A percentile compares a stretch with the other conserved stretches of the same genome.
phyloP scores from a whole-genome alignment of 768 basidiomycete genomes.

The Pleurotus cornucopiae region DNA sequence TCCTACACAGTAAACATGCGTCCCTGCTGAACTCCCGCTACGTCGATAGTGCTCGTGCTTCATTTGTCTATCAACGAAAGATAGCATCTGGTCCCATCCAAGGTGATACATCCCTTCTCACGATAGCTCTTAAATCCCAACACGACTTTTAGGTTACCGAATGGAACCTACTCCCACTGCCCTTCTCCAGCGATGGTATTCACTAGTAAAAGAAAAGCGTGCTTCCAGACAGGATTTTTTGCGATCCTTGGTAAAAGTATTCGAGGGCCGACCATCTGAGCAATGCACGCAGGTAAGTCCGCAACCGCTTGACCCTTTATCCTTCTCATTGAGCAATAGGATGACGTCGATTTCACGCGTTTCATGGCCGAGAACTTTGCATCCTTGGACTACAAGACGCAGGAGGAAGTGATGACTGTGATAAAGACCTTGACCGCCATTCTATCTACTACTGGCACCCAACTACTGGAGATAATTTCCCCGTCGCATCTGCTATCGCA shows the following conservation, averaged over 20 bases:
- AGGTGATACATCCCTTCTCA: conserved; percentile 32
- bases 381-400: conserved; percentile 89
- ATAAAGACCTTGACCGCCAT: conserved; percentile 74
- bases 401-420: conserved; percentile 87
- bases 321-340: conserved; percentile 31
- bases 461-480: conserved; percentile 69
- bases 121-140: not conserved
- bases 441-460: conserved; percentile 77
- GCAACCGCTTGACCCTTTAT: no score
- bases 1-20: conserved; percentile 85
- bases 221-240: conserved; percentile 81
- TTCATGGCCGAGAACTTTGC: conserved; percentile 97
- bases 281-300: conserved; percentile 52
- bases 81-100: conserved; percentile 41
- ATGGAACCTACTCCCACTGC: conserved; percentile 63
- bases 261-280: conserved; percentile 64
- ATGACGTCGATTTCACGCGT: conserved; percentile 80
- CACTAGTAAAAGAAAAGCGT: conserved; percentile 89
- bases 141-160: conserved; percentile 51
- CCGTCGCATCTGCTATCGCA: conserved; percentile 68
- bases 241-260: conserved; percentile 74
- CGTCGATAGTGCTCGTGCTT: conserved; percentile 71
- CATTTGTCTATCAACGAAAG: conserved; percentile 80
- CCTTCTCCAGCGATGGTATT: conserved; percentile 86
- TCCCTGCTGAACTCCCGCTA: conserved; percentile 87